These are phyloP conservation scores for Ilyonectria mors-panacis DNA, from an alignment of 2,329 filamentous ascomycete genomes.

Conservation along the genomic window DNA sequence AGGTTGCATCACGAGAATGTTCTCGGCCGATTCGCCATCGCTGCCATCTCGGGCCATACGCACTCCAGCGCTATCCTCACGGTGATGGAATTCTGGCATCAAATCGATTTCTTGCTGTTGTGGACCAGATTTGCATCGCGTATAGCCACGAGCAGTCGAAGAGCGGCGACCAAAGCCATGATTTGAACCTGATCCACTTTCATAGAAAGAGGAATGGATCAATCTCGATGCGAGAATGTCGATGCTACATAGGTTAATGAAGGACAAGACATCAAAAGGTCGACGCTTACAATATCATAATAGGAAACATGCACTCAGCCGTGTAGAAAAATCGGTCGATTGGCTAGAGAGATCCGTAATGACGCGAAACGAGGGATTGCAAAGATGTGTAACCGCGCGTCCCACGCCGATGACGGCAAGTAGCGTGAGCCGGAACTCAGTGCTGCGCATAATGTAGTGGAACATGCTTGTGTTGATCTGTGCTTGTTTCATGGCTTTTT, in stretches of 20 bases:
- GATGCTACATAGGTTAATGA: too few relatives aligned
- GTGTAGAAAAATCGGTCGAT: constrained; percentile 5
- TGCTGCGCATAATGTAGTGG: not conserved
- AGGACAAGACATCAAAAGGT: too few relatives aligned
- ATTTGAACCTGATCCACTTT: too few relatives aligned
- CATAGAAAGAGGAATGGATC: too few relatives aligned
- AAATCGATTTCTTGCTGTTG: not conserved
- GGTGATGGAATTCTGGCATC: not conserved
- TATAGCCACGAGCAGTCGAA: too few relatives aligned
- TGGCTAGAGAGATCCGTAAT: not conserved
- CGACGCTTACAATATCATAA: not conserved
- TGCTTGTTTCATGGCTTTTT: not conserved
- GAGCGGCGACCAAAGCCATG: too few relatives aligned
- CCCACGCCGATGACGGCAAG: not conserved
- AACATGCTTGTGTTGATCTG: not conserved
- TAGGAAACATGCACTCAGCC: not conserved
- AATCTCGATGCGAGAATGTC: too few relatives aligned
- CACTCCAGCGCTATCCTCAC: not conserved
- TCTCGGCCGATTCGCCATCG: not conserved
- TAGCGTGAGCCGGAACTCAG: not conserved
- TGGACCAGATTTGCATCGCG: too few relatives aligned
- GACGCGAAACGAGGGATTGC: not conserved
- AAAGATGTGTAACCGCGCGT: not conserved
- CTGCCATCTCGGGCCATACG: not conserved
- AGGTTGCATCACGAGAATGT: not conserved